Base-by-base conservation (phyloP, 1,284 basidiomycete genomes). In the Apiotrichum siamense region DNA sequence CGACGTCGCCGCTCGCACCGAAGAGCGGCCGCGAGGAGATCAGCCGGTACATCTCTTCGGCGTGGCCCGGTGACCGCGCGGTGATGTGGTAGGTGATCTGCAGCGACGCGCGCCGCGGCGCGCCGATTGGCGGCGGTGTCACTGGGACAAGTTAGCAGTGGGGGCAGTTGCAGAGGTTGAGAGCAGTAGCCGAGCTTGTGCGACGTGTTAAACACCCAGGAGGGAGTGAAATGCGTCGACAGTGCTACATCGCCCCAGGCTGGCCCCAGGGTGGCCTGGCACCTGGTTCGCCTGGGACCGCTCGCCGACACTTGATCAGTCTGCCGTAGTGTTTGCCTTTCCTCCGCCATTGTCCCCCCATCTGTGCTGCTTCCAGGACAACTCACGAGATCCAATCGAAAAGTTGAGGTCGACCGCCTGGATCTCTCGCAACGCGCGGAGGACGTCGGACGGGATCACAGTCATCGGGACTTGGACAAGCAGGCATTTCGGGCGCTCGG, bases 301-400 rank as follows among this genome's bases (percentile, higher is more conserved):
- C n/a, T n/a, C n/a, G n/a, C n/a, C n/a, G n/a, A n/a, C n/a, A n/a
- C n/a, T n/a, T n/a, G n/a, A n/a, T n/a, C n/a, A n/a, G n/a, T n/a
- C n/a, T n/a, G n/a, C n/a, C n/a, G n/a, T n/a, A n/a, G n/a, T n/a
- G n/a, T n/a, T n/a, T n/a, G n/a, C n/a, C n/a, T n/a, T n/a, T n/a
- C n/a, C n/a, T n/a, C n/a, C n/a, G n/a, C n/a, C n/a, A n/a, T n/a
- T n/a, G n/a, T n/a, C n/a, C n/a, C n/a, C n/a, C n/a, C n/a, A n/a
- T n/a, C n/a, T n/a, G n/a, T n/a, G n/a, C n/a, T n/a, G n/a, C n/a
- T 15, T 3, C 4, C n/a, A 29, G 23, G 4, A 12, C 9, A 4
- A 63, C 63, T 55, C 37, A 67, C 65, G 41, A n/a, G 53, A 12
- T 21, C 56, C 44, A 23, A 61, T 24, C 21, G 61, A 47, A 50